These are phyloP conservation scores for Westerdykella aurantiaca DNA, from an alignment of 2,329 filamentous ascomycete genomes.

Conservation along the genomic window DNA sequence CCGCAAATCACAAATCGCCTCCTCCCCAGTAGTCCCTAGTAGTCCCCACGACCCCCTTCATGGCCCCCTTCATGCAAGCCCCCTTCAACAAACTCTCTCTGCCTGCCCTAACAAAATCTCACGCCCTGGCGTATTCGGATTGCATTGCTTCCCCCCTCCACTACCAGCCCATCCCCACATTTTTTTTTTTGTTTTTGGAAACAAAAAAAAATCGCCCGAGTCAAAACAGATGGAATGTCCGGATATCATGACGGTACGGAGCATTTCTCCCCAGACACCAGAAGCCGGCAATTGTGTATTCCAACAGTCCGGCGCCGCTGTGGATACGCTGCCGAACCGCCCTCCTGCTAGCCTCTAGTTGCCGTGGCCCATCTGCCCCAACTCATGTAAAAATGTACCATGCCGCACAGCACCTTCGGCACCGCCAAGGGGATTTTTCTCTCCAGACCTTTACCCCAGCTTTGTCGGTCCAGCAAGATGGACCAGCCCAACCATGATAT, in stretches of 20 bases:
- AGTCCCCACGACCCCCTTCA: background rate
- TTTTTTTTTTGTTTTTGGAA: too few relatives aligned
- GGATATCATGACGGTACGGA: too few relatives aligned
- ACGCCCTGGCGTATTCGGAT: background rate
- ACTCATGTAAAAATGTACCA: background rate
- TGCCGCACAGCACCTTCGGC: too few relatives aligned
- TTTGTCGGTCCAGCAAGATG: too few relatives aligned
- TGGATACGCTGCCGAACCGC: background rate
- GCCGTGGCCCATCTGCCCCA: background rate
- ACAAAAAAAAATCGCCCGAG: too few relatives aligned
- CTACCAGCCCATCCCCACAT: too few relatives aligned
- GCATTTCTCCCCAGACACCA: too few relatives aligned
- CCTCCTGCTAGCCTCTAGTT: background rate
- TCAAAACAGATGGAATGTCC: too few relatives aligned
- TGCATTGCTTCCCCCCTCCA: too few relatives aligned
- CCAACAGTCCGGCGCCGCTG: background rate
- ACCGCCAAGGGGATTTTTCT: too few relatives aligned
- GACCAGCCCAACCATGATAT: too few relatives aligned
- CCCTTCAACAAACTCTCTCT: constrained; percentile 2
- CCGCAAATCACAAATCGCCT: constrained; percentile 10
- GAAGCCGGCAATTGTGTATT: background rate
- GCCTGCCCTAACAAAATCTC: background rate
- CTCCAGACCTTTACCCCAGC: too few relatives aligned
- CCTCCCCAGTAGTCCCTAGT: constrained; percentile 3
- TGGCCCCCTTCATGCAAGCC: constrained; percentile 5